These are phyloP conservation scores for Agrocybe chaxingu DNA, from an alignment of 768 basidiomycete genomes.

Conservation along the genomic window DNA sequence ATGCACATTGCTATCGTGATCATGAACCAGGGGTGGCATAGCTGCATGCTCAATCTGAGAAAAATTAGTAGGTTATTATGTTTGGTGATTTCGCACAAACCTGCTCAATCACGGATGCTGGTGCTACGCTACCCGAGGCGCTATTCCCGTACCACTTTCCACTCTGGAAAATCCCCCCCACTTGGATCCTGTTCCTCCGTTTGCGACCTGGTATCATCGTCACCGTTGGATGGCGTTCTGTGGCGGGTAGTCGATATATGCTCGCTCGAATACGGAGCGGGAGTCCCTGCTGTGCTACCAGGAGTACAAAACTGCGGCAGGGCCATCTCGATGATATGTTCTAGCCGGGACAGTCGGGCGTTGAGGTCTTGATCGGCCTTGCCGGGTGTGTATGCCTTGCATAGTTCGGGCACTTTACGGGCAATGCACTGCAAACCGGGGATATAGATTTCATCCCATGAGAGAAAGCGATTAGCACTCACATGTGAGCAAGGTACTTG, in stretches of 20 bases:
- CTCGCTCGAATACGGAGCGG: conserved; percentile 28
- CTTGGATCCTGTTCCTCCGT: conserved; percentile 75
- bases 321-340: conserved; percentile 78
- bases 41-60: conserved; percentile 52
- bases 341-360: conserved; percentile 69
- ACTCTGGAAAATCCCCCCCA: conserved; percentile 77
- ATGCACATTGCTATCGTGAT: conserved; percentile 8
- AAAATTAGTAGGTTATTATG: not conserved
- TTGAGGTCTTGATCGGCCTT: conserved; percentile 82
- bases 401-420: conserved; percentile 83
- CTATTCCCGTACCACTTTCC: conserved; percentile 86
- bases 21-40: conserved; percentile 32
- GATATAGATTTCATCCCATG: conserved; percentile 13
- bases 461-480: conserved; percentile 19
- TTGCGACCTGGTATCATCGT: conserved; percentile 70
- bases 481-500: conserved; percentile 86
- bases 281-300: conserved; percentile 18
- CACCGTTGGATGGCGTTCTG: conserved; percentile 50
- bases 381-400: conserved; percentile 86
- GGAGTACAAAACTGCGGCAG: conserved; percentile 68
- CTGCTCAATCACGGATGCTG: conserved; percentile 77
- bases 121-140: conserved; percentile 80
- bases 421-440: conserved; percentile 59
- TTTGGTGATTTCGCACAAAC: conserved; percentile 28
- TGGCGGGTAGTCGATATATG: conserved; percentile 26